Base-by-base conservation (phyloP, 306 rosid genomes). In the Bauhinia variegata region DNA sequence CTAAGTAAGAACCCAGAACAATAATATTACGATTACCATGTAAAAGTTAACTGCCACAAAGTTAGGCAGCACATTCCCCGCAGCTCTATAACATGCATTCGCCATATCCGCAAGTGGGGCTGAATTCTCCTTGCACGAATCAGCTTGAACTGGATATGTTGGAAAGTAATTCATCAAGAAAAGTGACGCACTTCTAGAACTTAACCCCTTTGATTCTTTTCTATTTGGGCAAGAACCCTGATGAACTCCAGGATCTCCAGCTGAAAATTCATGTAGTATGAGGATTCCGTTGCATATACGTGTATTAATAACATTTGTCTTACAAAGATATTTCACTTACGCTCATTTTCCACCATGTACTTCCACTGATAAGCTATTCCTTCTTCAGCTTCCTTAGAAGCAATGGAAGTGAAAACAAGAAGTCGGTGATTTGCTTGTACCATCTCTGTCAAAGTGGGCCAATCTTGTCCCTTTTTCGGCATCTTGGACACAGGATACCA, bases 301-400 rank as follows among this genome's bases (percentile, higher is more conserved):
- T 55, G 59, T 19, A 51, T 37, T 58, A 39, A 23, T 19, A 8
- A 56, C 19, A 53, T 47, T 54, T 53, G 32, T 41, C 12, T n/a
- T 14, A 41, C 41, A 62, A 70, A 38, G 47, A 65, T 38, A 52
- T 7, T 14, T 37, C 16, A 77, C 99, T 77, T 73, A 93, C 98
- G 7, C 75, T 95, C 99, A 46, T 95, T 95, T 79, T 95, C 99
- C 0, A 95, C 80, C 89, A 93, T 88, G 83, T 93, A 86, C 72
- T 65, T 88, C 98, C 98, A 93, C 68, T 93, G 91, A 78, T 93
- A 93, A 72, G 98, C 97, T 60, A 93, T 72, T 75, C 97, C 98
- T 80, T 93, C 98, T 60, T 79, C 87, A 11, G 84, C 91, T 78
- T 93, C 98, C 85, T 93, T 93, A 11, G 97, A 82, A 47, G 89